Base-by-base conservation (phyloP, 345 rosid genomes). In the Dipteronia sinensis region DNA sequence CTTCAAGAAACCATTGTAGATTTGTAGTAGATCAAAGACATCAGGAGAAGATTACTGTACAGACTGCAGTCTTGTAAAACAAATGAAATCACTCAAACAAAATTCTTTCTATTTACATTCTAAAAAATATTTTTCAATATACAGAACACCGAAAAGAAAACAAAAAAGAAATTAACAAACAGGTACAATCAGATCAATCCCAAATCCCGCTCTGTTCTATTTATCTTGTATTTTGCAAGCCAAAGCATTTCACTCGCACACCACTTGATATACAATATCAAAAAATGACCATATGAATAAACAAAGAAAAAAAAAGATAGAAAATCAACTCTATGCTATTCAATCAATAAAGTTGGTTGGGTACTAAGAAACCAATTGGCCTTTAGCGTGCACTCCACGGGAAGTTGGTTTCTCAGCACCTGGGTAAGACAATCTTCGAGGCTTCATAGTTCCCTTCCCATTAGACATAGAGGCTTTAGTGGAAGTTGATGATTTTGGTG, bases 401-500 rank as follows among this genome's bases (percentile, higher is more conserved):
- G 71, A 40, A 49, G 72, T 67, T 44, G 69, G 84, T 75, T 90
- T 90, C 65, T 76, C 88, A 2, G 88, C 88, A 62, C 86, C 86
- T 0, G 97, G 95, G 79, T 77, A 94, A 61, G 97, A 86, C 77
- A 96, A 72, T 80, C 97, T 91, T 76, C 95, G 82, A 2, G 91
- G 85, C 75, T 80, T 91, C 47, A 77, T 62, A 7, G 79, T 34
- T 58, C 68, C 86, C 79, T 68, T 90, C 46, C 82, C 88, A 69
- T 87, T 84, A 62, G 88, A 66, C 4, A 38, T 3, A n/a, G 89
- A 56, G 71, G 82, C 79, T 83, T 90, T 92, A 12, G 75, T 80
- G 20, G 92, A 71, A 83, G 75, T 76, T 17, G 92, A 73, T n/a
- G 85, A 71, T 80, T 90, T 93, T 68, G 80, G 83, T 63, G 87